Evolutionary conservation across 306 rosid genomes (phyloP).

Genomic region (Phaseolus lunatus): DNA sequence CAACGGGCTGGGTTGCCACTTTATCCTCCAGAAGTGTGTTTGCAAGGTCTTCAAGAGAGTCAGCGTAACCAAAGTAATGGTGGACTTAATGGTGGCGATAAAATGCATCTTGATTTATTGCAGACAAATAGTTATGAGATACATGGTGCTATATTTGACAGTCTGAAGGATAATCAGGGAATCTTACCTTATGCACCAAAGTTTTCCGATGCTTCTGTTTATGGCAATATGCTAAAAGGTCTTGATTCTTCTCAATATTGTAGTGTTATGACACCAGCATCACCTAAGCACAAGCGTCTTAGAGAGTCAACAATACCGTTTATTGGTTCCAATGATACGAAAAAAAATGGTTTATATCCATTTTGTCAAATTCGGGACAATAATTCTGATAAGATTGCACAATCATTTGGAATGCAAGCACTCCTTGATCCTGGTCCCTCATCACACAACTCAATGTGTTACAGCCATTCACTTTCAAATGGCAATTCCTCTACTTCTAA

Average conservation of each 20-base stretch:
- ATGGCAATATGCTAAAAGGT: slow-evolving; percentile 62
- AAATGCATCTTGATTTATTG: slow-evolving; percentile 57
- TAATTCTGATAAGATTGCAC: slow-evolving; percentile 56
- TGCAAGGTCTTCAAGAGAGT: slow-evolving; percentile 61
- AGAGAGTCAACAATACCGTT: slow-evolving; percentile 67
- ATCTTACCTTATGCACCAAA: slow-evolving; percentile 62
- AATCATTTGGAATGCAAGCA: slow-evolving; percentile 59
- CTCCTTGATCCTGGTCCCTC: slow-evolving; percentile 64
- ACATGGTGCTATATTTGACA: slow-evolving; percentile 67
- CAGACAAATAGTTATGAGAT: slow-evolving; percentile 61
- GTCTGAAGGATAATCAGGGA: slow-evolving; percentile 62
- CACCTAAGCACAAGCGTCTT: slow-evolving; percentile 69
- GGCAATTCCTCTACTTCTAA: slow-evolving; percentile 92
- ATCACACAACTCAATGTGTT: slow-evolving; percentile 56
- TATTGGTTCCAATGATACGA: slow-evolving; percentile 56
- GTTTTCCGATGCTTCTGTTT: slow-evolving; percentile 59
- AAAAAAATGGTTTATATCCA: slow-evolving; percentile 54
- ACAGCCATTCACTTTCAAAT: slow-evolving; percentile 87
- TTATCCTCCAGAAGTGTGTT: slow-evolving; percentile 83
- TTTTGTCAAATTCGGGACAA: slow-evolving; percentile 58
- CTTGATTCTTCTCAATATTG: slow-evolving; percentile 71
- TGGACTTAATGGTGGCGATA: slow-evolving; percentile 56
- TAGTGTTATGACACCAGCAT: slow-evolving; percentile 55
- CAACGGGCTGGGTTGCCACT: slow-evolving; percentile 94
- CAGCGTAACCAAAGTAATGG: slow-evolving; percentile 58